phyloP scores from a whole-genome alignment of 495 filamentous ascomycete species.

The Jackrogersella minutella region DNA sequence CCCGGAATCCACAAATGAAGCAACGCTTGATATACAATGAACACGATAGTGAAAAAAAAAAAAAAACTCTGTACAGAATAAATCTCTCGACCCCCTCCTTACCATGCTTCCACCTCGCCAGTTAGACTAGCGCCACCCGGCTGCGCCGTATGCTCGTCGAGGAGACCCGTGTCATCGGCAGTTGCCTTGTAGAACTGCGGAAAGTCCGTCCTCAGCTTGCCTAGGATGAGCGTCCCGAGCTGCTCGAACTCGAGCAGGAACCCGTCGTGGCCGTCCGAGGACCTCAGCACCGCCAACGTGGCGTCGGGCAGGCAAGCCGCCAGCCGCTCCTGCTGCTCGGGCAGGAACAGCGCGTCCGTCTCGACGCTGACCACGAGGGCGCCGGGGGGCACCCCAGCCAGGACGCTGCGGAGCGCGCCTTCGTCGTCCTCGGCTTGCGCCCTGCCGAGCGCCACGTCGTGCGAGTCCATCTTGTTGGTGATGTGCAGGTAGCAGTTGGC shows the following conservation, averaged over 20 bases:
- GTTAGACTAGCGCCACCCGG: conserved; percentile 32
- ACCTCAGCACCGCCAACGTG: conserved; percentile 39
- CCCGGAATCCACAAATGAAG: conserved; percentile 8
- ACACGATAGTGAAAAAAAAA: conserved; percentile 5
- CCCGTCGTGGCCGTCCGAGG: conserved; percentile 49
- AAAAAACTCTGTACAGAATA: conserved; percentile 1
- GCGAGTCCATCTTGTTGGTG: conserved; percentile 50
- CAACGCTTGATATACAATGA: conserved; percentile 21
- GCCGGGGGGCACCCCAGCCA: conserved; percentile 34
- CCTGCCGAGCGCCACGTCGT: conserved; percentile 47
- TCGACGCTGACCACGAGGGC: conserved; percentile 49
- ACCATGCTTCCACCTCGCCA: conserved; percentile 38
- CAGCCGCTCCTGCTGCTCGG: conserved; percentile 45
- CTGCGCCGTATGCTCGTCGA: conserved; percentile 27
- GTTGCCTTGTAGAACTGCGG: conserved; percentile 40
- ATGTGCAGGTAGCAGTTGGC: conserved; percentile 52
- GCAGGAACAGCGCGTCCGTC: conserved; percentile 47
- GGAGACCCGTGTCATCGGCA: neutral
- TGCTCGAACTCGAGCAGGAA: conserved; percentile 50
- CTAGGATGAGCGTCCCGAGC: conserved; percentile 37
- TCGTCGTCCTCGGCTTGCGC: conserved; percentile 9
- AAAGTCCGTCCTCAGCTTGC: conserved; percentile 39
- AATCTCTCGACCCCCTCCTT: neutral
- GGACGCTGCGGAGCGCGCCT: conserved; percentile 24
- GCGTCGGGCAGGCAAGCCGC: conserved; percentile 44